Evolutionary conservation across 1,139 yeast genomes (phyloP).

Genomic region (Geotrichum bryndzae): DNA sequence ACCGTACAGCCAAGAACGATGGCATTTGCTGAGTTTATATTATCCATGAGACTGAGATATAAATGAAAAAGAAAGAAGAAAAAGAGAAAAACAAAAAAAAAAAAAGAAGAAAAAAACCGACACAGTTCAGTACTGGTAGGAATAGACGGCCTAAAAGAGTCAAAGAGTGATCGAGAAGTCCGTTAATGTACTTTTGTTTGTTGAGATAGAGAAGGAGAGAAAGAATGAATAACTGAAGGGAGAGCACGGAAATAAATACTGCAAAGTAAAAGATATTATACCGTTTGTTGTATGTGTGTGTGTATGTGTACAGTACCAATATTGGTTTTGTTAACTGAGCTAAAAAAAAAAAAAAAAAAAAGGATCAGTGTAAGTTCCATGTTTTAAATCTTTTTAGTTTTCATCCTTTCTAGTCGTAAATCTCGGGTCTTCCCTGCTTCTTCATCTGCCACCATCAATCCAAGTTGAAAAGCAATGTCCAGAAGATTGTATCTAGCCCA

Average conservation of each 20-base stretch:
- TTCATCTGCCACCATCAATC: neutral
- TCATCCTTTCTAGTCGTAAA: neutral
- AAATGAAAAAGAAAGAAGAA: neutral
- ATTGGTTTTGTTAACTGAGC: too few relatives aligned
- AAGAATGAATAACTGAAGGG: neutral
- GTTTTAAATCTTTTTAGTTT: neutral
- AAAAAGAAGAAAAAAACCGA: neutral
- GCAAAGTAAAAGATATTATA: neutral
- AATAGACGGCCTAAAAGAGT: neutral
- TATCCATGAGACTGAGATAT: conserved; percentile 3
- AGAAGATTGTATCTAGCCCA: neutral
- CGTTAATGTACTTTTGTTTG: neutral
- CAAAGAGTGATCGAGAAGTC: neutral
- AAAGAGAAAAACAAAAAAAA: neutral
- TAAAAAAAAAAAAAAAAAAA: too few relatives aligned
- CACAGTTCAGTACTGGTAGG: neutral
- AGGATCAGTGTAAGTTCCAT: neutral
- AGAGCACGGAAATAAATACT: neutral
- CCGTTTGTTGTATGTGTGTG: neutral
- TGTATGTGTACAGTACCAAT: neutral
- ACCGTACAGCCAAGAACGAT: conserved; percentile 56
- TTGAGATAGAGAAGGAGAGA: neutral
- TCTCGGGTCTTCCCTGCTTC: neutral
- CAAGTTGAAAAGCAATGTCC: neutral
- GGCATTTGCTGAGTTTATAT: conserved; percentile 12